Base-by-base conservation (phyloP, 2,329 filamentous ascomycete genomes). In the Talaromyces islandicus region DNA sequence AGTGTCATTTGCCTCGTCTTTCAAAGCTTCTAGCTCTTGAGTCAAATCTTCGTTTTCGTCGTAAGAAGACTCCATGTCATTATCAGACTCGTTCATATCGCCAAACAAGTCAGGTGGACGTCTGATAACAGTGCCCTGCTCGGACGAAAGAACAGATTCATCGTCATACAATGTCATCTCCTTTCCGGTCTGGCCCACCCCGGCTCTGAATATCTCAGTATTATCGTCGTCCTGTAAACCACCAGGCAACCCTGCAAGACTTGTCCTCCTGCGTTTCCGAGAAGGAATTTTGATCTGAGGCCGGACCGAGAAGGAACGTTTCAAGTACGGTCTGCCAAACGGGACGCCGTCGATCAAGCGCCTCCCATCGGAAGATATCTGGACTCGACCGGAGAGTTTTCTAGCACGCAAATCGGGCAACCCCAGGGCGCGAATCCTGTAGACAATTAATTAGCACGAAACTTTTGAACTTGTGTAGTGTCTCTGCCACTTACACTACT, bases 281-380 rank as follows among this genome's bases (percentile, higher is more conserved):
- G 91, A 87, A 0, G 90, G 89, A 17, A 95, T 90, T 12, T 81
- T 77, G 43, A 95, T 78, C 0, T 82, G 71, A 0, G 91, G 91
- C 53, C 91, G 83, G 60, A 81, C 81, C 7, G 80, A 79, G 0
- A 83, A 80, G 1, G 77, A 69, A 66, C 76, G 70, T 62, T 83
- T 84, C 9, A 93, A 76, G 69, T 86, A 86, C 0, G 88, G 87
- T 62, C 88, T 84, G 2, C 93, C 92, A 71, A 93, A 96, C 0
- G 91, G 84, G 21, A 96, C 80, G 3, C 93, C 92, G 71, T 97
- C 93, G 11, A 94, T 82, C 6, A 97, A 80, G 70, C 92, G 92
- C 65, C 82, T 88, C 4, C 93, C 92, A 71, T 91, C 89, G 1
- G 78, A 68, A 0, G 89, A 86, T 57, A 97, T 95, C 73, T 97